A percentile compares a stretch with the other conserved stretches of the same genome.
Evolutionary conservation across 768 basidiomycete species (phyloP).

Genomic region (Boletus rex-veris): DNA sequence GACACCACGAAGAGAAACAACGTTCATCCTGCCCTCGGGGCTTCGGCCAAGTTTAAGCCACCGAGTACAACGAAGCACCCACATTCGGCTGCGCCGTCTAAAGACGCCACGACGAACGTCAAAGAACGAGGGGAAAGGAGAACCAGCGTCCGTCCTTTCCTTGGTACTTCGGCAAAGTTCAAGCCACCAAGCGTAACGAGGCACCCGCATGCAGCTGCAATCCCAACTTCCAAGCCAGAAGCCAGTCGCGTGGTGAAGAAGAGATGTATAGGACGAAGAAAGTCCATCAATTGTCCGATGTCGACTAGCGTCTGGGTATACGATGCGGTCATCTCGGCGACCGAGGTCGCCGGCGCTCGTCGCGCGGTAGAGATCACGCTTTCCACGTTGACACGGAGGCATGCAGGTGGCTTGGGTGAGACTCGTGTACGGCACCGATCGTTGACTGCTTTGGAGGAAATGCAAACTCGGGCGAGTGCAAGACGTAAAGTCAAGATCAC

Average conservation of each 20-base stretch:
- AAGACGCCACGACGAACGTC: constrained; percentile 1
- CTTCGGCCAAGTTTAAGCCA: constrained; percentile 16
- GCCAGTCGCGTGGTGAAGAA: constrained; percentile 46
- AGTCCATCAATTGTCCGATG: constrained; percentile 38
- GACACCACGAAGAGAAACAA: constrained; percentile 11
- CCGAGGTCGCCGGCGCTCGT: constrained; percentile 29
- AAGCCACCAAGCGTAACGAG: neutral
- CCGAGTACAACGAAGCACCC: neutral
- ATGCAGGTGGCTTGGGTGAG: neutral
- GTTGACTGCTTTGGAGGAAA: constrained; percentile 18
- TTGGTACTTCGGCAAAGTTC: neutral
- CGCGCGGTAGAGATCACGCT: constrained; percentile 23
- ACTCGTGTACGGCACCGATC: constrained; percentile 26
- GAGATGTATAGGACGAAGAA: constrained; percentile 51
- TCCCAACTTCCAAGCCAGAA: constrained; percentile 7
- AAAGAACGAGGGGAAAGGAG: constrained; percentile 11
- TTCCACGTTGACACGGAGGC: neutral
- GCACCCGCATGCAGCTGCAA: neutral
- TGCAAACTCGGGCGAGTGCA: constrained; percentile 2
- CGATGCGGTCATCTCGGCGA: constrained; percentile 45
- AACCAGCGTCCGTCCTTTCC: neutral
- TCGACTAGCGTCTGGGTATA: constrained; percentile 45
- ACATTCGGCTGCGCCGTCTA: constrained; percentile 1
- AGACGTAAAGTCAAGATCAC: constrained; percentile 19
- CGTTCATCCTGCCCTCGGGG: constrained; percentile 27